Conservation (phyloP, 306 rosid species). For the Trifolium repens region DNA sequence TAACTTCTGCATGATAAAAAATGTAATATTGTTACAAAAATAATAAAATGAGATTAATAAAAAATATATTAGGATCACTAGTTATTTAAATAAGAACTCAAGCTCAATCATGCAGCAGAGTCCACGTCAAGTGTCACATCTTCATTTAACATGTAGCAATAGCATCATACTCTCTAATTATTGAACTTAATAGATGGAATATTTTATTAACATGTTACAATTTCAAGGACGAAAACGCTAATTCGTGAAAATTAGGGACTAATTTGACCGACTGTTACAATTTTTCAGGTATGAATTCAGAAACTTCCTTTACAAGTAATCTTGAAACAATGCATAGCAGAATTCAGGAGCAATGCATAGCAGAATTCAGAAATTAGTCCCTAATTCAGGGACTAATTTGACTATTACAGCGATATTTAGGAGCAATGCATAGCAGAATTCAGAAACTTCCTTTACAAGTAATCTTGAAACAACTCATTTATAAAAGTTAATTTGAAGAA, state of each 20-base stretch:
- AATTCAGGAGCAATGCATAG: no score
- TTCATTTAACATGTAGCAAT: neutral
- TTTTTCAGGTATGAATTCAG: neutral
- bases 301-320: no score
- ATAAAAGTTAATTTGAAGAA: neutral
- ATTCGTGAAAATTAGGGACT: neutral
- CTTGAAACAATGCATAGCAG: no score
- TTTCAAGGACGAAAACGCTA: neutral
- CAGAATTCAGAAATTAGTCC: no score
- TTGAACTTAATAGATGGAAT: neutral
- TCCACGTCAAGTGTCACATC: neutral
- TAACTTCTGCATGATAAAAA: conserved; percentile 72
- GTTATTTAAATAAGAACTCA: neutral
- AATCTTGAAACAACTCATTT: conserved; percentile 7
- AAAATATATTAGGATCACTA: neutral
- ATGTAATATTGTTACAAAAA: conserved; percentile 27
- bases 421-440: neutral
- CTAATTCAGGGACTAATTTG: no score
- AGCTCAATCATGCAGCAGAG: neutral
- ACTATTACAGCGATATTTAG: neutral
- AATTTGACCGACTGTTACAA: neutral
- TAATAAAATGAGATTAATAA: neutral
- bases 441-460: neutral
- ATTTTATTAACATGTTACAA: neutral
- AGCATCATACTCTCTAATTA: neutral